phyloP scores from a whole-genome alignment of 2,329 filamentous ascomycete genomes.

The Penicillium sp. region DNA sequence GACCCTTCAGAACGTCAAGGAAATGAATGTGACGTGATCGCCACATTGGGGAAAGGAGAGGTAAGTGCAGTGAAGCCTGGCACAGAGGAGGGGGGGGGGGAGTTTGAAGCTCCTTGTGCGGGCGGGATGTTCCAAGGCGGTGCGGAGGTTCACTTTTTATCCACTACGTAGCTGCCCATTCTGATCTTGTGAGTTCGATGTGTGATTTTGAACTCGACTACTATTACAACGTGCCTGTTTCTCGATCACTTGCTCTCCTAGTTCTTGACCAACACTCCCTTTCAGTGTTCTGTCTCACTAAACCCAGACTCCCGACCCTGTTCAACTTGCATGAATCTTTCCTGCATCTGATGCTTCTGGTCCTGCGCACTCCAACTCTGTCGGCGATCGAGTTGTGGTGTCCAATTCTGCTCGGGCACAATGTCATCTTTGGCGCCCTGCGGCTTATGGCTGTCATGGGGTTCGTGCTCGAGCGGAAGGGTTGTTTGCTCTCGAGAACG shows the following conservation, averaged over 20 bases:
- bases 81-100: neutral
- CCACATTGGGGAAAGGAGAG: slow-evolving; percentile 35
- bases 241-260: neutral
- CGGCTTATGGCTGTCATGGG: neutral
- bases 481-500: slow-evolving; percentile 7
- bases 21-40: slow-evolving; percentile 36
- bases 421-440: neutral
- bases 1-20: slow-evolving; percentile 37
- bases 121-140: slow-evolving; percentile 23
- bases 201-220: neutral
- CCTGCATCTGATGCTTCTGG: slow-evolving; percentile 57
- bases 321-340: slow-evolving; percentile 31
- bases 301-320: slow-evolving; percentile 56
- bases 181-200: neutral
- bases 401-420: slow-evolving; percentile 25
- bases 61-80: neutral
- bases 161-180: neutral
- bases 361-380: slow-evolving; percentile 48
- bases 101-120: slow-evolving; percentile 2
- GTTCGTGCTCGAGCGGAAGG: neutral
- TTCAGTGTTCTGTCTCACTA: slow-evolving; percentile 49
- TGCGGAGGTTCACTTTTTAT: slow-evolving; percentile 21
- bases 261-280: neutral
- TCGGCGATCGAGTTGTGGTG: slow-evolving; percentile 27
- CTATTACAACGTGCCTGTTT: neutral